Base-by-base conservation (phyloP, 2,329 filamentous ascomycete species). In the Neophaeococcomyces mojaviensis region DNA sequence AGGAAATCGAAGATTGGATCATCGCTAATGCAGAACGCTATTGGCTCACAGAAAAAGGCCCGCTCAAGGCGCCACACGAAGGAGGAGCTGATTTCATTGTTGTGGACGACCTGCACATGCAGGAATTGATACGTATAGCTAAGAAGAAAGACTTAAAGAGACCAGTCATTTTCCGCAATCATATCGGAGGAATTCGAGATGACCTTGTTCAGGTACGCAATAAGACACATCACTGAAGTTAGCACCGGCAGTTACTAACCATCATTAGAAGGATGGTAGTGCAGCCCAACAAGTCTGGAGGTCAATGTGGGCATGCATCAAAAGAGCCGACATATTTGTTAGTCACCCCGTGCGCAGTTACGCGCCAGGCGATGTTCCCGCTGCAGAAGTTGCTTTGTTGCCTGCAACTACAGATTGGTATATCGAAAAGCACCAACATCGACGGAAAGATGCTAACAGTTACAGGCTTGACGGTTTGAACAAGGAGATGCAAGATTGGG, bases 101-200 rank as follows among this genome's bases (percentile, higher is more conserved):
- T 50, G 79, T 90, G 43, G 86, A 92, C 56, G 86, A 90, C 55
- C 85, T 86, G 1, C 86, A 92, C 64, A 90, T 90, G 86, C 85
- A 85, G 2, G 78, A 77, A 5, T 70, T 92, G 31, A 86, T 90
- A 44, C 80, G 82, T 3, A 68, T 90, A 28, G 82, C 87, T 59
- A 90, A 88, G 66, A 67, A 77, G 47, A 49, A 74, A 5, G 85
- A 84, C 1, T 84, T 85, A 1, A 63, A 82, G n/a, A 77, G 86
- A 10, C 86, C 86, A 1, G 78, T 92, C 18, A 77, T 90, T 33
- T 92, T 86, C 66, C 78, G 86, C 48, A 88, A 83, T 39, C 86
- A 92, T 61, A 92, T 92, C 47, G 85, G 92, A 64, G 81, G n/a
- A n/a, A n/a, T 92, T 47, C 79, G 86, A 46, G 81, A 79, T 51